Conservation (phyloP, 2,329 filamentous ascomycete genomes). For the Pyrenochaeta sp. region DNA sequence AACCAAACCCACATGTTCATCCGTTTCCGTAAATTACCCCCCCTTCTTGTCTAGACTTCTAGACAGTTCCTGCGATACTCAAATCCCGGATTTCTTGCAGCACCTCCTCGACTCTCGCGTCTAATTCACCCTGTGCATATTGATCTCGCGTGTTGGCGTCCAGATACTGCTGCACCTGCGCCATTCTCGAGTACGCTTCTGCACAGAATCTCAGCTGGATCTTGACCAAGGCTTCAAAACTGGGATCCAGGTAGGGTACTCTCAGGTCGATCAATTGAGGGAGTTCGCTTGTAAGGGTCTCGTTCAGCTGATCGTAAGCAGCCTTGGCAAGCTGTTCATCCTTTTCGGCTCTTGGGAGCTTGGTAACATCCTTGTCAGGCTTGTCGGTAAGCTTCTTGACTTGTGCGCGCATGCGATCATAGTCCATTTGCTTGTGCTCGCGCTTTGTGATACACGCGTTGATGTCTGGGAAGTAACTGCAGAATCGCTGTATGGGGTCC, state of each 20-base stretch:
- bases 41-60: background rate
- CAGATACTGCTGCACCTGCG: constrained; percentile 97
- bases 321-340: constrained; percentile 93
- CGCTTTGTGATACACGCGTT: constrained; percentile 99
- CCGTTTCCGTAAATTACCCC: background rate
- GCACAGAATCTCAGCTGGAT: constrained; percentile 98
- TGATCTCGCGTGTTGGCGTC: constrained; percentile 95
- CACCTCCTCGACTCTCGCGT: constrained; percentile 92
- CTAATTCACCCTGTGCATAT: constrained; percentile 92
- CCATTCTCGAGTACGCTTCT: constrained; percentile 97
- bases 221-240: constrained; percentile 97
- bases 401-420: constrained; percentile 93
- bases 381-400: constrained; percentile 98
- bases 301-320: constrained; percentile 96
- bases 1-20: too few relatives aligned
- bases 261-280: constrained; percentile 96
- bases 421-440: constrained; percentile 97
- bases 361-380: constrained; percentile 97
- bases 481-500: constrained; percentile 94
- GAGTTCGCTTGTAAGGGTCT: constrained; percentile 90
- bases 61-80: constrained; percentile 83
- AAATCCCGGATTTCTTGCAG: constrained; percentile 96
- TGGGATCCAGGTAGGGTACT: constrained; percentile 95
- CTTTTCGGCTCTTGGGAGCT: constrained; percentile 94
- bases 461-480: constrained; percentile 97